Base-by-base conservation (phyloP, 2,329 filamentous ascomycete species). In the Pseudogymnoascus sp. region DNA sequence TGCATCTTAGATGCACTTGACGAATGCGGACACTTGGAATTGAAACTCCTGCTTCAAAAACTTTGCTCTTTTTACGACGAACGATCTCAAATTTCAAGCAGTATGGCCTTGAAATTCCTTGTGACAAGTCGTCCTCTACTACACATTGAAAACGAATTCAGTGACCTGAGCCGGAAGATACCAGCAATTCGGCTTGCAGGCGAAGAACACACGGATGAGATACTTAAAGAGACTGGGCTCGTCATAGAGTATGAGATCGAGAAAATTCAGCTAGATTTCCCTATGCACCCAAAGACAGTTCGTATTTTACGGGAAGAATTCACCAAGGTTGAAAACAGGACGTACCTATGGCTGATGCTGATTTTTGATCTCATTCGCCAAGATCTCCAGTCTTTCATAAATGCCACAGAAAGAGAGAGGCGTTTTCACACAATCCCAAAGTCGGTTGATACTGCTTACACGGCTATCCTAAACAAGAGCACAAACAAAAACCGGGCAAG, bases 1-100 rank as follows among this genome's bases (percentile, higher is more conserved):
- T 64, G 74, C 8, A 70, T 78, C 1, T 63, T 78, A 4, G 76
- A 78, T 66, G 76, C 74, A 1, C 64, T 78, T 1, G 76, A 79
- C 59, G 74, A 77, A 69, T 52, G 45, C 27, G 31, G 75, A 70
- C 60, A 71, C 37, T 64, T 42, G 1, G 70, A 74, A 1, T 67
- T 70, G 12, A 2, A 31, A 10, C 48, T 61, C 31, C 59, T 73
- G 6, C 61, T 73, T 25, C 35, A 21, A 25, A 35, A 10, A 9
- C 36, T 60, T 3, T 62, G 9, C 4, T 59, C 40, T 25, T 59
- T 37, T 62, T 58, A 45, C 25, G 52, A 27, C 60, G 15, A 33
- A 18, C 13, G 37, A 40, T 33, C 40, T 63, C 21, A 27, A 59
- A 5, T 10, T 58, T 18, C 63, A 31, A 61, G 48, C 12, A 5